These are phyloP conservation scores for Termitomyces sp. DNA, from an alignment of 768 basidiomycete genomes.

Conservation along the genomic window DNA sequence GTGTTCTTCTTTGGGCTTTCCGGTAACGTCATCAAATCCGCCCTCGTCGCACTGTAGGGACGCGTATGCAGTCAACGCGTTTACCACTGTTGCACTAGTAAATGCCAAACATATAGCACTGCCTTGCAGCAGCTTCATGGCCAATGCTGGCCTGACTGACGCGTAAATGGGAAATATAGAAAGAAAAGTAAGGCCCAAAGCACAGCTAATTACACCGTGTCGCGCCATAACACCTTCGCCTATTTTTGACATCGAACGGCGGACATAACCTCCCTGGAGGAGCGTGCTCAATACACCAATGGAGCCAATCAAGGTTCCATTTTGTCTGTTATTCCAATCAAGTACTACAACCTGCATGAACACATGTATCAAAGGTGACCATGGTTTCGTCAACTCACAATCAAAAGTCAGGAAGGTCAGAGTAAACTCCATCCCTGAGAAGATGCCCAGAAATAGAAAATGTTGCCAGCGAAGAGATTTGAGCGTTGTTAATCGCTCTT, in stretches of 20 bases:
- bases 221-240: slow-evolving; percentile 83
- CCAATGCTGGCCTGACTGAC: slow-evolving; percentile 31
- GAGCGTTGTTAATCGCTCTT: slow-evolving; percentile 53
- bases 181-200: slow-evolving; percentile 63
- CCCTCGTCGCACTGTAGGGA: slow-evolving; percentile 86
- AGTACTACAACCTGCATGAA: slow-evolving; percentile 47
- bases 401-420: slow-evolving; percentile 93
- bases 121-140: slow-evolving; percentile 51
- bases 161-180: slow-evolving; percentile 61
- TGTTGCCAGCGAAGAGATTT: slow-evolving; percentile 62
- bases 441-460: slow-evolving; percentile 81
- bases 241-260: slow-evolving; percentile 65
- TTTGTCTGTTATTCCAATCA: slow-evolving; percentile 86
- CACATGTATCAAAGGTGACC: background rate
- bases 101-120: slow-evolving; percentile 86
- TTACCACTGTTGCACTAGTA: slow-evolving; percentile 94
- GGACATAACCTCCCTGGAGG: slow-evolving; percentile 92
- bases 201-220: slow-evolving; percentile 72
- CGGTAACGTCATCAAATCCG: slow-evolving; percentile 46
- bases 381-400: slow-evolving; percentile 40
- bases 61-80: slow-evolving; percentile 84
- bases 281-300: slow-evolving; percentile 90
- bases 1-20: slow-evolving; percentile 48
- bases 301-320: slow-evolving; percentile 76
- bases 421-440: slow-evolving; percentile 96